Base-by-base conservation (phyloP, 176 grass and related monocot species). In the Stipa capillata region DNA sequence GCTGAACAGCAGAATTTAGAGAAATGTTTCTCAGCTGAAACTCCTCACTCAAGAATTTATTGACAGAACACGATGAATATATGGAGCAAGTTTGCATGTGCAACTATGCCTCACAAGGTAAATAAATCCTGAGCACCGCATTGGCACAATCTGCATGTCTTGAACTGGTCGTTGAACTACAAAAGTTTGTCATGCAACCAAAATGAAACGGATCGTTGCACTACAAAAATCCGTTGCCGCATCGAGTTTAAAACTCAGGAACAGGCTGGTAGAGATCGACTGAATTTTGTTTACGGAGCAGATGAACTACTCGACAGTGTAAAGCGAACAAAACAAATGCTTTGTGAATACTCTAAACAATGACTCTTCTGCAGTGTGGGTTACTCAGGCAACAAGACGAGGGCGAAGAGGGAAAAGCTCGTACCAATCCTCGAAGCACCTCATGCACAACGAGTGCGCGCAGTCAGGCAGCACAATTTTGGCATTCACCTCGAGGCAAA, bases 381-480 rank as follows among this genome's bases (percentile, higher is more conserved):
- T n/a, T 17, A 11, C 0, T n/a, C n/a, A 58, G 51, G 16, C 12
- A 34, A 82, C 1, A 18, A 37, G 7, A 35, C 5, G 10, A 47
- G 36, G 32, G 17, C 51, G 15, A 47, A 9, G 5, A 79, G 6
- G 39, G 34, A 27, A 36, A 34, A 63, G 27, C 0, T n/a, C 8
- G 7, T 85, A 91, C 89, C 89, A 91, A 64, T 91, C 82, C 28
- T 84, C 82, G 49, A 45, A 91, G 82, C 85, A 91, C 4, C 79
- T 80, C 52, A 82, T 61, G 58, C 89, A 91, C 33, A 91, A 51
- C 0, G 81, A 65, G 73, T 91, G 89, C 5, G 82, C 78, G 15
- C 89, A 91, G 73, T 85, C 85, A 0, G 89, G 85, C 58, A 91
- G 78, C 49, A 91, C 89, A 42, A 91, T 54, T 24, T 88, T 91